phyloP scores from a whole-genome alignment of 768 basidiomycete species.

The Xerocomus potaroensis region DNA sequence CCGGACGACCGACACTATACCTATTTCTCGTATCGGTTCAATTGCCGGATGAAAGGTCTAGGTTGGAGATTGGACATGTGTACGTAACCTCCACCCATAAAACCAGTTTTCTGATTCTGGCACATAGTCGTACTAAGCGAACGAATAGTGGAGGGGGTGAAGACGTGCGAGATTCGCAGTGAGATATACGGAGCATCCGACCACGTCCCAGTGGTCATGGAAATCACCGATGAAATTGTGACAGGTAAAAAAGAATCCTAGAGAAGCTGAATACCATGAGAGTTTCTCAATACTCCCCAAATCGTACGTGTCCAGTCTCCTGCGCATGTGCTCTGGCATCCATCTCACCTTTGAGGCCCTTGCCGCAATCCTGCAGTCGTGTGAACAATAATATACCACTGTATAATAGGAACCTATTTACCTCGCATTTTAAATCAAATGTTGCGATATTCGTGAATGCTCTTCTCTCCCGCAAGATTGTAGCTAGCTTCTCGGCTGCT shows the following conservation, averaged over 20 bases:
- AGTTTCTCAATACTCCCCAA: slow-evolving; percentile 70
- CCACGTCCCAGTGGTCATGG: slow-evolving; percentile 78
- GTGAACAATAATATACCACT: slow-evolving; percentile 5
- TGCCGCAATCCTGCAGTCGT: slow-evolving; percentile 60
- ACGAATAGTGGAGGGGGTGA: slow-evolving; percentile 56
- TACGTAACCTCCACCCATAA: slow-evolving; percentile 34
- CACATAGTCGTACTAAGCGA: slow-evolving; percentile 69
- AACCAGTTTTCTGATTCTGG: slow-evolving; percentile 1
- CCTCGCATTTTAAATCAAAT: slow-evolving; percentile 87
- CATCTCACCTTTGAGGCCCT: slow-evolving; percentile 91
- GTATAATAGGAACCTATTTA: slow-evolving; percentile 29
- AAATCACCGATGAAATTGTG: slow-evolving; percentile 50
- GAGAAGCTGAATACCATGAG: background rate
- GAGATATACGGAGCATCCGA: slow-evolving; percentile 88
- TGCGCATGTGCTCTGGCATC: slow-evolving; percentile 86
- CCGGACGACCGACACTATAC: slow-evolving; percentile 72
- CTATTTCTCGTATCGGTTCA: slow-evolving; percentile 81
- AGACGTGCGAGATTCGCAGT: slow-evolving; percentile 80
- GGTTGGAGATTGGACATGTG: slow-evolving; percentile 90
- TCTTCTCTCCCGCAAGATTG: slow-evolving; percentile 65
- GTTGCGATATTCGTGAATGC: slow-evolving; percentile 91
- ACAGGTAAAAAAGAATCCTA: slow-evolving; percentile 6
- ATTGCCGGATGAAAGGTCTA: slow-evolving; percentile 72
- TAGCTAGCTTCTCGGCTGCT: slow-evolving; percentile 70
- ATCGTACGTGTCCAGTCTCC: slow-evolving; percentile 78